Percentiles rank a stretch among this genome's conserved stretches.
Evolutionary conservation across 441 rosid genomes (phyloP).

Genomic region (Macaranga tanarius): DNA sequence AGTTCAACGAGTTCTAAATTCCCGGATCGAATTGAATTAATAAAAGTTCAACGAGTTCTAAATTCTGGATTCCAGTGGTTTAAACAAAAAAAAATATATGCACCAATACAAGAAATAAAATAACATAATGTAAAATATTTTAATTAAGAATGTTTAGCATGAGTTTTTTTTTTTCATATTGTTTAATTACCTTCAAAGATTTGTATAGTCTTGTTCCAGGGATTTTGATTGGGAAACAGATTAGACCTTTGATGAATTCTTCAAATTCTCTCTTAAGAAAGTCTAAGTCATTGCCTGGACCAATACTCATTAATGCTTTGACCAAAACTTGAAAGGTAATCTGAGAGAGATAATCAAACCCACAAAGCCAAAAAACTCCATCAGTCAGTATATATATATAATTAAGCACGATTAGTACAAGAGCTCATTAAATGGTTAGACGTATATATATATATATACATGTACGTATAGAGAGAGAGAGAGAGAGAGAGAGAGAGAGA

Average conservation of each 20-base stretch:
- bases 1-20: no score
- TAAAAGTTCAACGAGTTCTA: no score
- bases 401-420: neutral
- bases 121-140: no score
- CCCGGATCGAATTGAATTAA: no score
- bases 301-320: constrained; percentile 74
- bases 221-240: constrained; percentile 76
- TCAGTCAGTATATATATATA: neutral
- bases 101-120: no score
- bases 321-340: constrained; percentile 76
- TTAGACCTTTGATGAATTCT: constrained; percentile 71
- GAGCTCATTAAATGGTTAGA: neutral
- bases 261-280: constrained; percentile 64
- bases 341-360: constrained; percentile 32
- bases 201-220: constrained; percentile 80
- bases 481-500: neutral
- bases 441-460: no score
- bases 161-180: no score
- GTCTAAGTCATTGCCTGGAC: constrained; percentile 65
- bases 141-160: no score
- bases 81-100: no score
- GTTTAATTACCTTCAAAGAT: constrained; percentile 55
- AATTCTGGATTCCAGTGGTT: no score
- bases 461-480: no score
- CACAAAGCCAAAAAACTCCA: neutral